A percentile compares a stretch with the other conserved stretches of the same genome.
Evolutionary conservation across 768 basidiomycete genomes (phyloP).

Genomic region (Pleurotus eryngii): DNA sequence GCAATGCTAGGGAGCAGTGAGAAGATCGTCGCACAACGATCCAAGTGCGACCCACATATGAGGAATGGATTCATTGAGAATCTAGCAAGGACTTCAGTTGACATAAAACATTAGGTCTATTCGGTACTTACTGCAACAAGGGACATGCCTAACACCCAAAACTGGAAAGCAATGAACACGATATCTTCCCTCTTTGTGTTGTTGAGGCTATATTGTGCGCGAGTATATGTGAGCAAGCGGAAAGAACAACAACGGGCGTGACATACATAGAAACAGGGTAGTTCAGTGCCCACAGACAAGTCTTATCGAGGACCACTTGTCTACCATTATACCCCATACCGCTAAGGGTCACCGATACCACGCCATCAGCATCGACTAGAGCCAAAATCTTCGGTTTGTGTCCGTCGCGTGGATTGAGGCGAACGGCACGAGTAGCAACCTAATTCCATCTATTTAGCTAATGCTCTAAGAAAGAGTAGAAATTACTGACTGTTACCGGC

Average conservation of each 20-base stretch:
- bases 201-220: conserved; percentile 42
- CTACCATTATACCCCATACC: conserved; percentile 31
- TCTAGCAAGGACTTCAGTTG: conserved; percentile 1
- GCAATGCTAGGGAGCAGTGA: conserved; percentile 38
- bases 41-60: conserved; percentile 40
- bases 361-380: conserved; percentile 13
- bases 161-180: conserved; percentile 73
- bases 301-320: conserved; percentile 34
- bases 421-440: not conserved
- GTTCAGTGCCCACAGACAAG: conserved; percentile 60
- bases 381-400: conserved; percentile 15
- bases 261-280: conserved; percentile 71
- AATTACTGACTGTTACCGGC: not conserved
- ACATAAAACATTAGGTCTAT: not conserved
- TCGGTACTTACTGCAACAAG: conserved; percentile 45
- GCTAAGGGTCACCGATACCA: conserved; percentile 27
- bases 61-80: conserved; percentile 76
- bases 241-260: not conserved
- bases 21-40: not conserved
- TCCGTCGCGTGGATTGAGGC: conserved; percentile 4
- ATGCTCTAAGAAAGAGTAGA: too few relatives aligned
- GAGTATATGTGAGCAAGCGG: not conserved
- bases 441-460: not conserved
- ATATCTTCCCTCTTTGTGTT: conserved; percentile 78
- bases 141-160: conserved; percentile 81